Conservation (phyloP, 805 yeast species). For the Vanderwaltozyma tropicalis region DNA sequence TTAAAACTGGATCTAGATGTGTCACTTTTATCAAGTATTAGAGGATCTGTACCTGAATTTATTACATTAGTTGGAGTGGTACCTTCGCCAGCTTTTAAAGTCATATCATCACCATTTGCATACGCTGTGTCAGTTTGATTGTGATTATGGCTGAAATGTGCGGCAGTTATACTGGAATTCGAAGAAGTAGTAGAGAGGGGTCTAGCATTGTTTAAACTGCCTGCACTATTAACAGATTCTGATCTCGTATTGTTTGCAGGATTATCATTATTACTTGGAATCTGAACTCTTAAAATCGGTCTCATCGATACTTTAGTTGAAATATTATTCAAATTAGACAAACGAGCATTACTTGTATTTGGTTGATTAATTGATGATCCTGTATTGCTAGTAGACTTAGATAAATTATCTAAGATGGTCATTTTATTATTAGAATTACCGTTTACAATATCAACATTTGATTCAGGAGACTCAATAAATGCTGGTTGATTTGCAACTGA, state of each 20-base stretch:
- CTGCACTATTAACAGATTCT: neutral
- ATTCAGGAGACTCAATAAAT: too few relatives aligned
- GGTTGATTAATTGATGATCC: neutral
- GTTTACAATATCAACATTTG: too few relatives aligned
- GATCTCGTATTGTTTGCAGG: neutral
- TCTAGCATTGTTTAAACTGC: neutral
- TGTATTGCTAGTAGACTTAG: too few relatives aligned
- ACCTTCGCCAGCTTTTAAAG: neutral
- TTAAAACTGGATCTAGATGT: neutral
- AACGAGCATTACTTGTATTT: neutral
- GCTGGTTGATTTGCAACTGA: neutral
- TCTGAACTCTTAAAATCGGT: slow-evolving; percentile 54
- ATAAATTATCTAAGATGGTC: too few relatives aligned
- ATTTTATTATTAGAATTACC: too few relatives aligned
- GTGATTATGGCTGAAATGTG: neutral
- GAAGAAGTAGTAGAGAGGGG: slow-evolving; percentile 1
- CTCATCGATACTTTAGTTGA: slow-evolving; percentile 27
- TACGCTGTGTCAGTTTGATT: neutral
- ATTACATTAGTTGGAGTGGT: neutral
- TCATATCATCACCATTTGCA: neutral
- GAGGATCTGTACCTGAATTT: neutral
- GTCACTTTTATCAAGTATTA: slow-evolving; percentile 2
- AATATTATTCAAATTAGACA: slow-evolving; percentile 1
- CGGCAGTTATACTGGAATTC: neutral
- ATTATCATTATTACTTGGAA: slow-evolving; percentile 38